Evolutionary conservation across 2,329 filamentous ascomycete genomes (phyloP), one percentile per base, ranked within the genome.

Genomic region (Chrysoporthe deuterocubensis): DNA sequence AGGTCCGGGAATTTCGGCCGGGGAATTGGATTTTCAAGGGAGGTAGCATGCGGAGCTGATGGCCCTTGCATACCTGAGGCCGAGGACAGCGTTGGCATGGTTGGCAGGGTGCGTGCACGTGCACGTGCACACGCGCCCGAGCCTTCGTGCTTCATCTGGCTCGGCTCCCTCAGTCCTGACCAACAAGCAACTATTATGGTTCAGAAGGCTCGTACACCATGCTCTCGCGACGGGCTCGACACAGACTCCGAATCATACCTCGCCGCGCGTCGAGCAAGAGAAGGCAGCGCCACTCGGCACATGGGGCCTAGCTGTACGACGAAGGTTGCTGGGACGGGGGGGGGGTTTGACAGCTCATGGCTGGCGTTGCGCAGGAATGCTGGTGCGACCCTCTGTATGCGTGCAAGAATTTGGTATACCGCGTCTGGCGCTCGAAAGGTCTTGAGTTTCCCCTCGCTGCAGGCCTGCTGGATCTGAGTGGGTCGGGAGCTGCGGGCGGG

Each of bases 231-330:
- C 16, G 21, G 13, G 21, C 26, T 32, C 13, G 21, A 14, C 50
- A 54, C 21, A 32, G 26, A 8, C 7, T 54, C 32, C 26, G 26
- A 54, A 54, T 13, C 14, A 14, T 34, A 1, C 13, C 50, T 40
- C 37, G 37, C 37, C 9, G 9, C 37, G 5, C 4, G 13, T 13
- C 11, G 18, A 4, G 13, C 8, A 46, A 13, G 13, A 46, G 13
- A 11, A 11, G 44, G 1, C 44, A 13, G 8, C 44, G 44, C 6
- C 18, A 62, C 66, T 67, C 64, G 64, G 64, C 62, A 69, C 54
- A 50, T 60, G 67, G 62, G 60, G 64, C 56, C 64, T 54, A 67
- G 67, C 43, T 40, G 46, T 69, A 67, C 60, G 46, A 69, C 44
- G 54, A 64, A 40, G 48, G 48, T n/a, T 34, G 59, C 64, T 60